phyloP scores from a whole-genome alignment of 2,329 filamentous ascomycete species.

The Colletotrichum tamarilloi region DNA sequence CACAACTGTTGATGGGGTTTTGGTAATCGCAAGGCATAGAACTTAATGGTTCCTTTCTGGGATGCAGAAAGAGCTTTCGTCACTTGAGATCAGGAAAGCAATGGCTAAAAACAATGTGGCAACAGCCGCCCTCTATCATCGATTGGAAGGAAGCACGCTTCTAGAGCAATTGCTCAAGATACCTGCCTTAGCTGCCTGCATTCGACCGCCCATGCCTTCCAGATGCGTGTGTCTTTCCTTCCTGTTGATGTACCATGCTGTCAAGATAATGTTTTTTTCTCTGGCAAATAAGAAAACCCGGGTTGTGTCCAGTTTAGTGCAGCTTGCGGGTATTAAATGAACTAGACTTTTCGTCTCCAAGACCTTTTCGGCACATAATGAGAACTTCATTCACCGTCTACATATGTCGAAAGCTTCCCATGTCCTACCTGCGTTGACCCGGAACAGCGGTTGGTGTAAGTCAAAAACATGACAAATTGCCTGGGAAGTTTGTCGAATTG shows the following conservation, averaged over 20 bases:
- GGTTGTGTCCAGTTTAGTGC: neutral
- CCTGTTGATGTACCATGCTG: neutral
- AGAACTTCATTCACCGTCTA: too few relatives aligned
- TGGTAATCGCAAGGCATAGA: neutral
- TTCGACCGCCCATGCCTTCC: neutral
- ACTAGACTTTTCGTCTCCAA: neutral
- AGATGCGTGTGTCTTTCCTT: neutral
- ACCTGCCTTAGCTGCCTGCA: too few relatives aligned
- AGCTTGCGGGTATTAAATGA: neutral
- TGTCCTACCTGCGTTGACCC: too few relatives aligned
- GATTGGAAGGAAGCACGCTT: neutral
- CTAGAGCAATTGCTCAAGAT: neutral
- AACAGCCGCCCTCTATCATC: neutral
- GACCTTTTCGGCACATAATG: neutral
- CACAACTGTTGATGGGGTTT: neutral
- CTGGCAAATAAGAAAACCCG: neutral
- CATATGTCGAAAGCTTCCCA: too few relatives aligned
- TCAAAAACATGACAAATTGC: neutral
- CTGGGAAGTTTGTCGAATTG: neutral
- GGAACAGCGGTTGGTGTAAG: neutral
- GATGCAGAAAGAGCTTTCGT: neutral
- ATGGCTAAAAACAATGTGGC: neutral
- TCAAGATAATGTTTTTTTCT: neutral
- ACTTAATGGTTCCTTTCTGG: rapidly evolving
- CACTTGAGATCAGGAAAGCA: neutral